Conservation (phyloP, 169 alveolate genomes). For the Amoebophrya sp. region DNA sequence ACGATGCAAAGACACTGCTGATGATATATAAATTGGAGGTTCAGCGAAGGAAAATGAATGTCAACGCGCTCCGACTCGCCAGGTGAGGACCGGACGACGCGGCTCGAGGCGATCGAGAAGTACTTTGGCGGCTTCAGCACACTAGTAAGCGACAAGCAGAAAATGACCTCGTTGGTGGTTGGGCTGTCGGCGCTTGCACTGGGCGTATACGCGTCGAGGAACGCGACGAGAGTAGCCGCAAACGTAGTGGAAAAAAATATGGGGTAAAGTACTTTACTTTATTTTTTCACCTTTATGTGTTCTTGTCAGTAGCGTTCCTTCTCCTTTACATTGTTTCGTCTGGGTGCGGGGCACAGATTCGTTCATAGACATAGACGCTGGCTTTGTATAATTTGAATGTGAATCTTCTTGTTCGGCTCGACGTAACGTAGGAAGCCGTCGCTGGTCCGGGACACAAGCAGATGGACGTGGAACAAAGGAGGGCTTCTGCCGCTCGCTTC, state of each 20-base stretch:
- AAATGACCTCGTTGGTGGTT: conserved; percentile 37
- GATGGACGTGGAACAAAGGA: conserved; percentile 23
- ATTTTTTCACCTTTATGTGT: background rate
- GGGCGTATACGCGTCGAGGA: conserved; percentile 56
- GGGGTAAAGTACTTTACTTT: background rate
- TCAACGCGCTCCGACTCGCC: too few species aligned
- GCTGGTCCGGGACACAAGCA: conserved; percentile 45
- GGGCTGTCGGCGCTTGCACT: conserved; percentile 51
- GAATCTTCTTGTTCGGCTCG: too few species aligned
- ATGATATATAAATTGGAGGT: background rate
- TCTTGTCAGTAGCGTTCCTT: too few species aligned
- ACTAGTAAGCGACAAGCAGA: conserved; percentile 27
- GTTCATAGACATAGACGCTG: too few species aligned
- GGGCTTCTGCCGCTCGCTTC: background rate
- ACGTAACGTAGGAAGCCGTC: conserved; percentile 40
- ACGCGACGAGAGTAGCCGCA: conserved; percentile 44
- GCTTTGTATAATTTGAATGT: too few species aligned
- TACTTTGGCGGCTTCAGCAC: conserved; percentile 8
- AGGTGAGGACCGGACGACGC: conserved; percentile 70
- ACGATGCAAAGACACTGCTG: too few species aligned
- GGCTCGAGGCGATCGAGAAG: conserved; percentile 55
- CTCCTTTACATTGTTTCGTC: too few species aligned
- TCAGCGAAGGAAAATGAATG: too few species aligned
- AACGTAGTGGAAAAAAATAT: conserved; percentile 29
- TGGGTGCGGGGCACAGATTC: too few species aligned